A percentile compares a stretch with the other conserved stretches of the same genome.
These are phyloP conservation scores for Metarhizium robertsii DNA, from an alignment of 2,329 filamentous ascomycete species.

Conservation along the genomic window DNA sequence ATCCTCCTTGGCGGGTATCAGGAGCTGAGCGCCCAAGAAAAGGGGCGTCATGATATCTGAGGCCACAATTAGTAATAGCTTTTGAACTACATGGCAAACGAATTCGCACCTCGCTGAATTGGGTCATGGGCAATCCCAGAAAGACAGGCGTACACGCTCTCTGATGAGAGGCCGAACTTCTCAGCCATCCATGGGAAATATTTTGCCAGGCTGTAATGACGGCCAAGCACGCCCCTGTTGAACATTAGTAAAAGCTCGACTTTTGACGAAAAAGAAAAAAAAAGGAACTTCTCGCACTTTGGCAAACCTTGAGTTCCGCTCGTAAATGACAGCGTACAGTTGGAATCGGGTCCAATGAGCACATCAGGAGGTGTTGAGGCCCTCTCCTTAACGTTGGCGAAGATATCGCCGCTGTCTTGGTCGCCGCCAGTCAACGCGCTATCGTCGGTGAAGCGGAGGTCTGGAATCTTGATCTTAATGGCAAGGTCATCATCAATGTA, in stretches of 20 bases:
- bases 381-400: conserved; percentile 44
- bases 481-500: conserved; percentile 67
- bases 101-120: conserved; percentile 44
- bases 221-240: conserved; percentile 68
- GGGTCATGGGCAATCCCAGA: conserved; percentile 76
- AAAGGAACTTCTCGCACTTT: not conserved
- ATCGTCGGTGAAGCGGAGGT: conserved; percentile 60
- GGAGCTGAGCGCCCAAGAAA: conserved; percentile 70
- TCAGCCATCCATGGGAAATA: conserved; percentile 95
- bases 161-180: conserved; percentile 62
- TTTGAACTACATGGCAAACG: not conserved
- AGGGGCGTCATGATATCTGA: conserved; percentile 80
- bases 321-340: conserved; percentile 66
- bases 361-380: conserved; percentile 54
- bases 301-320: conserved; percentile 54
- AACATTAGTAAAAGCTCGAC: not conserved
- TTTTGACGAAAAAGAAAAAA: too few relatives aligned
- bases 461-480: conserved; percentile 66
- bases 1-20: conserved; percentile 72
- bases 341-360: conserved; percentile 77
- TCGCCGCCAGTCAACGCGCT: conserved; percentile 64
- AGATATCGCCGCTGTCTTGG: conserved; percentile 55
- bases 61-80: not conserved
- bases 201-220: conserved; percentile 76
- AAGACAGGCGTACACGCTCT: conserved; percentile 73